Conservation (phyloP, 768 basidiomycete genomes). For the Suillus ampliporus region DNA sequence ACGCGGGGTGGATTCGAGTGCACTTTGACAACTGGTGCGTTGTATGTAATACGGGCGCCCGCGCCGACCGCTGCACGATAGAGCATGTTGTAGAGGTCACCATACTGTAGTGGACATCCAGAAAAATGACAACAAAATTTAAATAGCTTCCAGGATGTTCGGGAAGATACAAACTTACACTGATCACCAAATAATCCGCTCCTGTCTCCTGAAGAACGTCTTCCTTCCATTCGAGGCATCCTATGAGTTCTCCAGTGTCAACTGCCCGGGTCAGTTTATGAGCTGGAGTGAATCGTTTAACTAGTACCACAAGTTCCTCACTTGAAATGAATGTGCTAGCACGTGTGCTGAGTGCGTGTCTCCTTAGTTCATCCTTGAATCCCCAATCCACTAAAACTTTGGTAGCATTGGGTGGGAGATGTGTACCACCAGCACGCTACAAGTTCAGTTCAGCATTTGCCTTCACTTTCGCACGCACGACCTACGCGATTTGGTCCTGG, state of each 20-base stretch:
- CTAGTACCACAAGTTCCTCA: slow-evolving; percentile 8
- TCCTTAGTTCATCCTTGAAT: slow-evolving; percentile 48
- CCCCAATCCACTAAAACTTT: slow-evolving; percentile 63
- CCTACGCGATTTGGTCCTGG: slow-evolving; percentile 49
- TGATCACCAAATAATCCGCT: slow-evolving; percentile 58
- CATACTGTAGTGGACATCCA: slow-evolving; percentile 44
- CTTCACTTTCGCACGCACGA: not conserved
- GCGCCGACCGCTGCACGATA: slow-evolving; percentile 51
- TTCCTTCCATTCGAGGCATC: slow-evolving; percentile 53
- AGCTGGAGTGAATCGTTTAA: not conserved
- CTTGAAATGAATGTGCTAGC: slow-evolving; percentile 31
- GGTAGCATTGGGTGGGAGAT: slow-evolving; percentile 66
- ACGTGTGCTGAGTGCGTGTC: slow-evolving; percentile 37
- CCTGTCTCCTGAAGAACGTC: slow-evolving; percentile 56
- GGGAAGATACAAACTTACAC: slow-evolving; percentile 38
- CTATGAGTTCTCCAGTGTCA: slow-evolving; percentile 50
- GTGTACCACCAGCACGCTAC: slow-evolving; percentile 47
- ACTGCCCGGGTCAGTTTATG: slow-evolving; percentile 36
- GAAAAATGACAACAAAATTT: slow-evolving; percentile 6
- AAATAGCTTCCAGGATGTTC: not conserved
- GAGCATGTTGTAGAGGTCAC: slow-evolving; percentile 56
- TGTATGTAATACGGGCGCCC: slow-evolving; percentile 58
- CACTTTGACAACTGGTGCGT: slow-evolving; percentile 43
- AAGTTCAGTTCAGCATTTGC: not conserved
- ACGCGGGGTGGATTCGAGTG: slow-evolving; percentile 40